phyloP scores from a whole-genome alignment of 495 filamentous ascomycete genomes.

The Aspergillus mulundensis region DNA sequence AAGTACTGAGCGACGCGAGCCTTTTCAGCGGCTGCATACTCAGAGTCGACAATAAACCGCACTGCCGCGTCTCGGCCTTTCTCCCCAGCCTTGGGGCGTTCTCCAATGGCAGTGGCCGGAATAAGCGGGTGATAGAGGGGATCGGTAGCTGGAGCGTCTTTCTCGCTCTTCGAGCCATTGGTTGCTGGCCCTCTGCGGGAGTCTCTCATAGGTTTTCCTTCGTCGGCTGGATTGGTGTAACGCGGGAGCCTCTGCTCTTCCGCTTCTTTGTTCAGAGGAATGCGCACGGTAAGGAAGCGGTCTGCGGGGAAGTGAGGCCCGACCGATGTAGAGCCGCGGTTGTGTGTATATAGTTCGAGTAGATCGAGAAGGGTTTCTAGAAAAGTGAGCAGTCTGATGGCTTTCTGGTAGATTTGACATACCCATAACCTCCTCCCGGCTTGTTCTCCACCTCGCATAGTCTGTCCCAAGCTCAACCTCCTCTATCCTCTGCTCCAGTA shows the following conservation, averaged over 20 bases:
- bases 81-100: conserved; percentile 45
- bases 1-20: conserved; percentile 62
- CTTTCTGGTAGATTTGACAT: conserved; percentile 6
- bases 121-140: conserved; percentile 23
- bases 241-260: conserved; percentile 51
- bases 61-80: conserved; percentile 69
- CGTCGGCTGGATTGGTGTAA: conserved; percentile 40
- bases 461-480: conserved; percentile 41
- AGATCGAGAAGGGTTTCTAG: conserved; percentile 79
- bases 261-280: conserved; percentile 75
- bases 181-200: neutral
- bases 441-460: conserved; percentile 56
- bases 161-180: conserved; percentile 5
- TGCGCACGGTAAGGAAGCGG: conserved; percentile 76
- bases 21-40: conserved; percentile 68
- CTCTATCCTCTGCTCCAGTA: conserved; percentile 51
- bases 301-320: conserved; percentile 67
- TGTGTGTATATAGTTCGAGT: conserved; percentile 83
- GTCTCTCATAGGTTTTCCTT: conserved; percentile 1
- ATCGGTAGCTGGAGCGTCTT: neutral
- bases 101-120: conserved; percentile 39
- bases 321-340: conserved; percentile 65
- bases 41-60: conserved; percentile 85
- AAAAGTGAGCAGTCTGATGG: neutral
- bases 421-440: conserved; percentile 68